Percentiles rank a stretch among this genome's conserved stretches.
phyloP scores from a whole-genome alignment of 176 grass and related monocot genomes.

The Cenchrus fungigraminus region DNA sequence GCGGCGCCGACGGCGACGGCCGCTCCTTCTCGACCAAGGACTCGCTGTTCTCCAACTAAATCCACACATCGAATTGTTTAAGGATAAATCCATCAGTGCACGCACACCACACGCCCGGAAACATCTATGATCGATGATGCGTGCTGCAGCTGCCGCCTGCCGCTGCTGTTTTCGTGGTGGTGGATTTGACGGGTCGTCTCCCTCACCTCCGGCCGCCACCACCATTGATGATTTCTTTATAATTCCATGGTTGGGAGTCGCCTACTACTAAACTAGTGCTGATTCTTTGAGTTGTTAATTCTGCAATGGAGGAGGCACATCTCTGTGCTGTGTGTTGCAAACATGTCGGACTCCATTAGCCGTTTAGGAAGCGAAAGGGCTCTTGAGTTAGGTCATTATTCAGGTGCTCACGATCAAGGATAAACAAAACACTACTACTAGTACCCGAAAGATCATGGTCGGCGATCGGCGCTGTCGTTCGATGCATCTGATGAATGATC shows the following conservation, averaged over 20 bases:
- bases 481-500: constrained; percentile 46
- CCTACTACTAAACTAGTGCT: constrained; percentile 57
- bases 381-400: constrained; percentile 62
- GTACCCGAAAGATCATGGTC: neutral
- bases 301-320: constrained; percentile 41
- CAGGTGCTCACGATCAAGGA: constrained; percentile 49
- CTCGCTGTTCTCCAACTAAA: constrained; percentile 50
- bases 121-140: neutral
- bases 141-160: neutral
- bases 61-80: neutral
- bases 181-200: constrained; percentile 27
- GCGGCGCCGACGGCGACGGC: neutral
- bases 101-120: neutral
- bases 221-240: neutral
- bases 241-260: constrained; percentile 44
- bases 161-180: constrained; percentile 13
- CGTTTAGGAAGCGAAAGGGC: constrained; percentile 39
- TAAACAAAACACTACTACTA: constrained; percentile 16
- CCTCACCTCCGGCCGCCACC: constrained; percentile 4
- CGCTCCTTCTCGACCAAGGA: constrained; percentile 45
- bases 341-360: constrained; percentile 59
- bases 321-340: neutral
- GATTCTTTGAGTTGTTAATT: constrained; percentile 60
- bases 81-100: neutral
- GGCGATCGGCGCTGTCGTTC: neutral